These are phyloP conservation scores for Leccinum subrobustum DNA, from an alignment of 1,284 basidiomycete genomes.

Conservation along the genomic window DNA sequence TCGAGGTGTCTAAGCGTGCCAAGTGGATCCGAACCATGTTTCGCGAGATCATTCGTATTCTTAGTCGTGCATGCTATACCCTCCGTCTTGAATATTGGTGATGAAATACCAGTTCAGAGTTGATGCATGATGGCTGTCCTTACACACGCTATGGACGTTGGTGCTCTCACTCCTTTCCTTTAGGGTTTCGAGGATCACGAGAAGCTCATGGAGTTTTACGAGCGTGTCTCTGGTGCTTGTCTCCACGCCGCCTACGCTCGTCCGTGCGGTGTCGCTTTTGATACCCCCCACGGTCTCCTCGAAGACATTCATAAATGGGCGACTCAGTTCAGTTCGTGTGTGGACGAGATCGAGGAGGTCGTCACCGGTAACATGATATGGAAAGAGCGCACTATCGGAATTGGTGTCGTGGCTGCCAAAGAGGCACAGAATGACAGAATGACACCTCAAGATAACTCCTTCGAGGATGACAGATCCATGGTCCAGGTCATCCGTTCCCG, in stretches of 20 bases:
- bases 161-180: constrained; percentile 96
- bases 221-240: constrained; percentile 97
- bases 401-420: constrained; percentile 91
- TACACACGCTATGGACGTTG: constrained; percentile 95
- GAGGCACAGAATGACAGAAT: constrained; percentile 50
- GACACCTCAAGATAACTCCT: too few species aligned
- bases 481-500: too few species aligned
- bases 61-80: constrained; percentile 72
- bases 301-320: constrained; percentile 99
- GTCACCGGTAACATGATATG: constrained; percentile 98
- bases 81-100: background rate
- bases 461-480: too few species aligned
- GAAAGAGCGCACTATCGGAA: constrained; percentile 92
- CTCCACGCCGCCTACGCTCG: constrained; percentile 98
- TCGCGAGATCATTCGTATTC: constrained; percentile 94
- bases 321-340: constrained; percentile 87
- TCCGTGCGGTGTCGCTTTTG: constrained; percentile 97
- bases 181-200: constrained; percentile 99
- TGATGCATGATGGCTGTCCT: constrained; percentile 86
- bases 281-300: constrained; percentile 93
- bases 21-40: constrained; percentile 99
- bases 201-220: constrained; percentile 99
- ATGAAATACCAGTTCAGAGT: constrained; percentile 47
- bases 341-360: constrained; percentile 98
- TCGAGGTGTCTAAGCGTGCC: constrained; percentile 97